Evolutionary conservation across 352 stramenopile species (phyloP).

Genomic region (Thraustochytrium striatum): DNA sequence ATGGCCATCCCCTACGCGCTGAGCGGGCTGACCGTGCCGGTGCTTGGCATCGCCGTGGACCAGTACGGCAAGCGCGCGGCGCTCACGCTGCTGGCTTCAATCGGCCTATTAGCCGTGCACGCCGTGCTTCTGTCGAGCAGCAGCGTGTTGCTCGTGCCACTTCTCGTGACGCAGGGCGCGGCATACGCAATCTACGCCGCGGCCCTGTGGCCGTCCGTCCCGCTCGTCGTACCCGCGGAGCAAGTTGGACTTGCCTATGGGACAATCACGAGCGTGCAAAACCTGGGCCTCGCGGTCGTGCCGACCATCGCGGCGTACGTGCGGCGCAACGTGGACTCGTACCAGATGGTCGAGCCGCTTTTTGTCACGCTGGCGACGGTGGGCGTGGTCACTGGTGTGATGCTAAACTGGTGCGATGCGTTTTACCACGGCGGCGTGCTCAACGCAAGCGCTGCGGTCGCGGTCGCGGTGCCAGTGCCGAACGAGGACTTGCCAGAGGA

Average conservation of each 20-base stretch:
- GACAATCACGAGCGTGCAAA: conserved; percentile 84
- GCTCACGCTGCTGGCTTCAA: conserved; percentile 68
- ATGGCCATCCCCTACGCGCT: conserved; percentile 87
- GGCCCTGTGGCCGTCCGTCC: conserved; percentile 82
- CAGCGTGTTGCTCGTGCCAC: conserved; percentile 69
- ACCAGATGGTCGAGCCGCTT: conserved; percentile 62
- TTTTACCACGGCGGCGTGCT: too few species aligned
- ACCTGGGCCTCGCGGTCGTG: conserved; percentile 65
- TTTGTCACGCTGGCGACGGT: conserved; percentile 58
- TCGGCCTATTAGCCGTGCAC: conserved; percentile 75
- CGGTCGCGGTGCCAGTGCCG: too few species aligned
- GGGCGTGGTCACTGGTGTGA: conserved; percentile 57
- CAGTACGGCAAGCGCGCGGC: conserved; percentile 72
- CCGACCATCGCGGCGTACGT: conserved; percentile 58
- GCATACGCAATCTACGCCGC: conserved; percentile 85
- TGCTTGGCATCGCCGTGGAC: conserved; percentile 83
- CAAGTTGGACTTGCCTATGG: conserved; percentile 83
- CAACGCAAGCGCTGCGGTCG: too few species aligned
- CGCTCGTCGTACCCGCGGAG: conserved; percentile 77
- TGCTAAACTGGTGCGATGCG: conserved; percentile 57
- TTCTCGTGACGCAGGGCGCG: conserved; percentile 77
- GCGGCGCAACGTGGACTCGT: conserved; percentile 52
- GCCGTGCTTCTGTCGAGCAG: conserved; percentile 69
- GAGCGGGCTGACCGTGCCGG: conserved; percentile 76
- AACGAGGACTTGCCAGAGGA: too few species aligned